Evolutionary conservation across 2,329 filamentous ascomycete genomes (phyloP).

Genomic region (Arthrinium puccinioides): DNA sequence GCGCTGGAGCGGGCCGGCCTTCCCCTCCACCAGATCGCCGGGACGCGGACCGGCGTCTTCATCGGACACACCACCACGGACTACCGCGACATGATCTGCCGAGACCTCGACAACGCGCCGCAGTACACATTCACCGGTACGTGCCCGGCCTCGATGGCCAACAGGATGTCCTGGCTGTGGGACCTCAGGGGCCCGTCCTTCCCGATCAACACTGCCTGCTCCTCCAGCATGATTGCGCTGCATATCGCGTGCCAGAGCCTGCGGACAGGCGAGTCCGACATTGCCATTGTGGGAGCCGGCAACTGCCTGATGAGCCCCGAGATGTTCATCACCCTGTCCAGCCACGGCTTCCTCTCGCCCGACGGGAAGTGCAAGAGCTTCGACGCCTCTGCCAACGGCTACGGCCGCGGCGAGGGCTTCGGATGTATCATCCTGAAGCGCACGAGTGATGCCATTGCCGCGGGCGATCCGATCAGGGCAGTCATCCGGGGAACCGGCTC

Average conservation of each 20-base stretch:
- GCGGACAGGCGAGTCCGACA: neutral
- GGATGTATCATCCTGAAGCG: slow-evolving; percentile 52
- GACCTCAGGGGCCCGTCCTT: slow-evolving; percentile 31
- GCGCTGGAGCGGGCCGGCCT: neutral
- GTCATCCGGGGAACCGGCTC: slow-evolving; percentile 44
- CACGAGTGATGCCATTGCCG: slow-evolving; percentile 46
- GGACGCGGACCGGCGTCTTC: neutral
- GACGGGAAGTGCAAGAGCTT: slow-evolving; percentile 46
- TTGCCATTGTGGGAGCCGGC: slow-evolving; percentile 1
- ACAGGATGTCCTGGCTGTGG: slow-evolving; percentile 32
- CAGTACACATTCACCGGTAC: slow-evolving; percentile 7
- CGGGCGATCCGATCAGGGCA: slow-evolving; percentile 50
- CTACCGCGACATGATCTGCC: neutral
- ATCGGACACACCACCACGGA: neutral
- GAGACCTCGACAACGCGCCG: neutral
- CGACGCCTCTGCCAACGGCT: slow-evolving; percentile 52
- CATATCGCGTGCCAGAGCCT: slow-evolving; percentile 32
- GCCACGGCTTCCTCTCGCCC: slow-evolving; percentile 43
- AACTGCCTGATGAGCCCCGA: slow-evolving; percentile 1
- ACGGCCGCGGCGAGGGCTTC: slow-evolving; percentile 56
- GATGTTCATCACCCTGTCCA: slow-evolving; percentile 40
- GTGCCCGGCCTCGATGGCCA: slow-evolving; percentile 8
- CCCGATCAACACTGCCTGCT: slow-evolving; percentile 40
- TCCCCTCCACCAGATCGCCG: neutral
- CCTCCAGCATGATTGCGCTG: slow-evolving; percentile 31